Percentiles rank a stretch among this genome's conserved stretches.
These are phyloP conservation scores for Aspergillus fumigatiaffinis DNA, from an alignment of 2,329 filamentous ascomycete genomes.

Conservation along the genomic window DNA sequence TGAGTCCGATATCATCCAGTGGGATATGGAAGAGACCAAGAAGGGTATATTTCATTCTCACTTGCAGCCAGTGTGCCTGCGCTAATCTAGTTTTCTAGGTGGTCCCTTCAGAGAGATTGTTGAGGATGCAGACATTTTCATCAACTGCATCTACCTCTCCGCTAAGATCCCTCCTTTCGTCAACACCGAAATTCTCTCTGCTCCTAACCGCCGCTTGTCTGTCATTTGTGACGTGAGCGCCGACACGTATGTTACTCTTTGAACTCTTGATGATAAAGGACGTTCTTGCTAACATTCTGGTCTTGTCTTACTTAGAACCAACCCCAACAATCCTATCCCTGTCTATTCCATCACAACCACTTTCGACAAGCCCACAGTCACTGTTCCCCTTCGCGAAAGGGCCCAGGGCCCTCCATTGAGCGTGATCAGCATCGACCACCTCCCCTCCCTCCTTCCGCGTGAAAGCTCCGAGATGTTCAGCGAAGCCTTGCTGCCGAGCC, in stretches of 20 bases:
- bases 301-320: conserved; percentile 32
- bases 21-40: conserved; percentile 77
- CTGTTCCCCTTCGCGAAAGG: conserved; percentile 53
- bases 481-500: conserved; percentile 68
- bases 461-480: conserved; percentile 87
- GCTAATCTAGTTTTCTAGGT: conserved; percentile 33
- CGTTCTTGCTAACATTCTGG: not conserved
- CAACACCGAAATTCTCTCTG: conserved; percentile 63
- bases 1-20: conserved; percentile 64
- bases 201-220: conserved; percentile 66
- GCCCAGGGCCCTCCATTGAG: conserved; percentile 59
- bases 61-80: not conserved
- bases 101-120: conserved; percentile 78
- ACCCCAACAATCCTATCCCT: conserved; percentile 54
- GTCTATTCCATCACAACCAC: conserved; percentile 83
- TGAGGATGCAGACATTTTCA: conserved; percentile 64
- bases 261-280: not conserved
- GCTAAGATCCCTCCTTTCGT: conserved; percentile 78
- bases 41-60: conserved; percentile 42
- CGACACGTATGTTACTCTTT: conserved; percentile 40
- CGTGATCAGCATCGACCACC: conserved; percentile 85
- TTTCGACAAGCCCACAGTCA: conserved; percentile 81
- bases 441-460: conserved; percentile 76
- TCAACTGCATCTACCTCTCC: conserved; percentile 87
- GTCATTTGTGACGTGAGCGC: conserved; percentile 72